A percentile compares a stretch with the other conserved stretches of the same genome.
phyloP scores from a whole-genome alignment of 805 yeast species.

The Lipomyces orientalis region DNA sequence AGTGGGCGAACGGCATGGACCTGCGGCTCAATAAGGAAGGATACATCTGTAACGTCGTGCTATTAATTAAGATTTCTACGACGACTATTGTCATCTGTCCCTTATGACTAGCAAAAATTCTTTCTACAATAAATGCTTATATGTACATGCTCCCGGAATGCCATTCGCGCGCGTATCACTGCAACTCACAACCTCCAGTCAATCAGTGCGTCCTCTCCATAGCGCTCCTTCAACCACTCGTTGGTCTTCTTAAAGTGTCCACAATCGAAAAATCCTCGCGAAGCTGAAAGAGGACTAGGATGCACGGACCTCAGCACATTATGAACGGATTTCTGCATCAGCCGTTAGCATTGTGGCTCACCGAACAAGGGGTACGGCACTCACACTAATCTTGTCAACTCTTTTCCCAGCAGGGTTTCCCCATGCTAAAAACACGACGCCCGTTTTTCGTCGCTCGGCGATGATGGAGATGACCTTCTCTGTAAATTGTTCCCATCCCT shows the following conservation, averaged over 20 bases:
- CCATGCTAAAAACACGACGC: slow-evolving; percentile 81
- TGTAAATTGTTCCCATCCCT: slow-evolving; percentile 94
- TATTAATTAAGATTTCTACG: not conserved
- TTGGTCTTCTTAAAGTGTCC: slow-evolving; percentile 77
- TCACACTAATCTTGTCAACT: slow-evolving; percentile 49
- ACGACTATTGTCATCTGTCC: not conserved
- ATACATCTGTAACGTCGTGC: too few species aligned
- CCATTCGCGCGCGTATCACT: not conserved
- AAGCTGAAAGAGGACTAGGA: slow-evolving; percentile 94
- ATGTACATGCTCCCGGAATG: not conserved
- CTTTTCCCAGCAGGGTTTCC: slow-evolving; percentile 75
- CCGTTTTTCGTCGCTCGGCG: slow-evolving; percentile 50
- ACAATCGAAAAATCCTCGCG: slow-evolving; percentile 81
- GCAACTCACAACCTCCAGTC: slow-evolving; percentile 58
- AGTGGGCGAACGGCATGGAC: not conserved
- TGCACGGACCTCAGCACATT: slow-evolving; percentile 77
- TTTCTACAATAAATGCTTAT: not conserved
- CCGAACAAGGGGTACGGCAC: not conserved
- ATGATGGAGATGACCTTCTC: slow-evolving; percentile 66
- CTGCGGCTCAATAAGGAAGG: too few species aligned
- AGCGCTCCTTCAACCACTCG: slow-evolving; percentile 66
- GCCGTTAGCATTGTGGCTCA: not conserved
- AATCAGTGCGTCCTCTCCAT: slow-evolving; percentile 54
- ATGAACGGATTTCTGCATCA: slow-evolving; percentile 39
- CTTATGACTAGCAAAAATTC: not conserved